Evolutionary conservation across 75 land plant species (phyloP).

Genomic region (Adiantum capillusveneris): DNA sequence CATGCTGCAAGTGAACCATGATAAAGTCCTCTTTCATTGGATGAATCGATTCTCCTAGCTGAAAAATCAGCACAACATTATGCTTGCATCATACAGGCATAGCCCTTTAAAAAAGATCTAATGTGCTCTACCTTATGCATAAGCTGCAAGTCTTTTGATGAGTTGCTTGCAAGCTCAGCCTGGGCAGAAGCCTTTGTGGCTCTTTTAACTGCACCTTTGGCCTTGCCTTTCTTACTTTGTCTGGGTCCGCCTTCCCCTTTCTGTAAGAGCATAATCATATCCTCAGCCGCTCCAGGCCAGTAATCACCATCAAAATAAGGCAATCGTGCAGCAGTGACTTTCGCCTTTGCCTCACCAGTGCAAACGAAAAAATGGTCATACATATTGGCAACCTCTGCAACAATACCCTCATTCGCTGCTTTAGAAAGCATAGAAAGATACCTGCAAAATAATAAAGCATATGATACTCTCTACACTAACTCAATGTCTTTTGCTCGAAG

Average conservation of each 20-base stretch:
- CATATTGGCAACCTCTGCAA: conserved; percentile 35
- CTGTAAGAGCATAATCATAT: conserved; percentile 37
- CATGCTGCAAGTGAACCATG: conserved; percentile 47
- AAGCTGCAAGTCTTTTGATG: conserved; percentile 36
- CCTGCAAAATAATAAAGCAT: conserved; percentile 18
- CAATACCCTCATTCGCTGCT: conserved; percentile 32
- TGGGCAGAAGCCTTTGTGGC: conserved; percentile 28
- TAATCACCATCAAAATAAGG: conserved; percentile 55
- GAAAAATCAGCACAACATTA: conserved; percentile 8
- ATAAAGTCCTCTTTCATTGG: conserved; percentile 53
- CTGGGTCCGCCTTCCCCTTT: conserved; percentile 28
- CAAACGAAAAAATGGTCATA: conserved; percentile 36
- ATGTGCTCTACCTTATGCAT: conserved; percentile 22
- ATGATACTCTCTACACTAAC: too few relatives aligned
- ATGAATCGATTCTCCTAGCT: conserved; percentile 47
- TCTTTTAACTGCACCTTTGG: conserved; percentile 27
- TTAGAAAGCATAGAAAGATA: conserved; percentile 38
- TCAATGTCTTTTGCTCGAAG: too few relatives aligned
- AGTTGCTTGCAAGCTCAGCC: conserved; percentile 29
- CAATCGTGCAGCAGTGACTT: conserved; percentile 40
- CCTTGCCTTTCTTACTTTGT: conserved; percentile 41
- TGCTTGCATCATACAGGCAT: not conserved
- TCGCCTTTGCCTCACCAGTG: conserved; percentile 36
- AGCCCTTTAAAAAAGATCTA: not conserved
- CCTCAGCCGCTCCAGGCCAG: conserved; percentile 52